Evolutionary conservation across 345 rosid genomes (phyloP).

Genomic region (Trapa bicornis): DNA sequence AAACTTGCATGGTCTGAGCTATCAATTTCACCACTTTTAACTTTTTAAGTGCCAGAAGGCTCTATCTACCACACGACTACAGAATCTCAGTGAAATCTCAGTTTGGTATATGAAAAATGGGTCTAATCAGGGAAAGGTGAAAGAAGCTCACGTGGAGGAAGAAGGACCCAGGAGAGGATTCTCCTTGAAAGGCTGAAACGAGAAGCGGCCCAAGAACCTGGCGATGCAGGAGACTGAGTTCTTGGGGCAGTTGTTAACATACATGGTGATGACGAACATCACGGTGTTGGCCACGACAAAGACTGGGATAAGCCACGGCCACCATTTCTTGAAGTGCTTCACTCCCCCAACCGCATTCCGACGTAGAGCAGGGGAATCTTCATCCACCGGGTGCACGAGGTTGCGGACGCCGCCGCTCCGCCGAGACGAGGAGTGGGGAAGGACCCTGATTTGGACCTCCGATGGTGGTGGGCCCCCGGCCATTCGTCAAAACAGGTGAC

Average conservation of each 20-base stretch:
- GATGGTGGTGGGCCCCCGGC: slow-evolving; percentile 9
- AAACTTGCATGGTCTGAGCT: too few species aligned
- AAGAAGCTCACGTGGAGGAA: slow-evolving; percentile 41
- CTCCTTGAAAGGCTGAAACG: slow-evolving; percentile 44
- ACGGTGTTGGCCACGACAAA: slow-evolving; percentile 61
- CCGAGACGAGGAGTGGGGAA: slow-evolving; percentile 1
- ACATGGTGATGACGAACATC: slow-evolving; percentile 76
- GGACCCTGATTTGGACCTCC: slow-evolving; percentile 23
- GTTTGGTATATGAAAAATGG: background rate
- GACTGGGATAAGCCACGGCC: slow-evolving; percentile 63
- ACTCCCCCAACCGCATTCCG: slow-evolving; percentile 13
- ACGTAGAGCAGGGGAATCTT: slow-evolving; percentile 12
- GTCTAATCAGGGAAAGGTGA: background rate
- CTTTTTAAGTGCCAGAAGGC: too few species aligned
- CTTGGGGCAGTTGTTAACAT: slow-evolving; percentile 71
- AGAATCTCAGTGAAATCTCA: background rate
- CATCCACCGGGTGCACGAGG: slow-evolving; percentile 32
- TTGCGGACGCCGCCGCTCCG: slow-evolving; percentile 8
- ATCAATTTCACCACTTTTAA: too few species aligned
- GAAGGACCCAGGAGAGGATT: slow-evolving; percentile 60
- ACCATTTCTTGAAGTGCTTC: slow-evolving; percentile 59
- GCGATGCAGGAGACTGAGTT: slow-evolving; percentile 58
- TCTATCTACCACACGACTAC: too few species aligned
- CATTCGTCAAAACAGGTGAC: background rate
- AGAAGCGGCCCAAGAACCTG: slow-evolving; percentile 69